Base-by-base conservation (phyloP, 2,329 filamentous ascomycete genomes). In the Monosporascus ibericus region DNA sequence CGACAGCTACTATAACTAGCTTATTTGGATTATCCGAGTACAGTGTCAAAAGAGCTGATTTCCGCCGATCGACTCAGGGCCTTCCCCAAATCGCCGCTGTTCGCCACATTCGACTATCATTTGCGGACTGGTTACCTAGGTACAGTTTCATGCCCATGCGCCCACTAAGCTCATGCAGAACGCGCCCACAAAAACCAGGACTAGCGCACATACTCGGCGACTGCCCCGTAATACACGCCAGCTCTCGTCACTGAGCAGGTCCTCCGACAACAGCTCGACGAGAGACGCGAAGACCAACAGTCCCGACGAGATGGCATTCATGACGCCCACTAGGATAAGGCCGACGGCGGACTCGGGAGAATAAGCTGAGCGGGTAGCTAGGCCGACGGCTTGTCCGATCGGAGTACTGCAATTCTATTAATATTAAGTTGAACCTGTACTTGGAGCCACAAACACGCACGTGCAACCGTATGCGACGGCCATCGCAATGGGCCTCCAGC, bases 271-370 rank as follows among this genome's bases (percentile, higher is more conserved):
- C 47, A 90, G 75, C 67, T 90, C 85, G 22, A 90, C 84, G 48
- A 90, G 71, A 0, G 85, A 85, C 0, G 87, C 86, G 66, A 88
- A 90, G 3, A 87, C 75, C 8, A 90, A 70, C n/a, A 90, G 70
- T 1, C 87, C 86, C 49, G 84, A 82, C 20, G 84, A 87, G 50
- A 90, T 83, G 25, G 85, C 85, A 65, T 90, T 90, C 74, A 88
- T 89, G 62, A 87, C 79, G 2, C 86, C 86, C 18, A 89, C 86
- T 65, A 88, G 81, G 18, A 90, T 72, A 18, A 90, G 71, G 0
- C 86, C 86, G 0, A 80, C 74, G 52, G 85, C 77, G 17, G 83
- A 86, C 50, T 77, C 74, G 4, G 86, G 86, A 60, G 83, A 84
- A 68, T 90, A 90, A 9, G 88, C 70, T 7, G 79, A 81, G 63